Evolutionary conservation across 306 rosid genomes (phyloP).

Genomic region (Canavalia gladiata): DNA sequence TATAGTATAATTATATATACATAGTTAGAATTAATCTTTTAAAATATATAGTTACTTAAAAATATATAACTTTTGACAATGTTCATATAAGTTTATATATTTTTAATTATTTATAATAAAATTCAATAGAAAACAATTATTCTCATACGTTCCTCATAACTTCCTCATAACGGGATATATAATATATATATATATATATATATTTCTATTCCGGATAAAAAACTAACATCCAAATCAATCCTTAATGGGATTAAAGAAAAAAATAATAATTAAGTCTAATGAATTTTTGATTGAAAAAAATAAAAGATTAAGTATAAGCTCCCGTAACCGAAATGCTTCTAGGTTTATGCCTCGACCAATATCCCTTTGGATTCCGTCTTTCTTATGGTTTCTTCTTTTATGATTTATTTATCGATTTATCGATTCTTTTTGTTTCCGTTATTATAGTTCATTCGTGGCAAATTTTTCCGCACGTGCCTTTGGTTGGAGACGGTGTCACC

Average conservation of each 20-base stretch:
- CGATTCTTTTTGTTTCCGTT: conserved; percentile 39
- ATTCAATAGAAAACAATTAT: too few species aligned
- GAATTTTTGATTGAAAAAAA: background rate
- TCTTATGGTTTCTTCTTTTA: background rate
- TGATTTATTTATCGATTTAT: conserved; percentile 25
- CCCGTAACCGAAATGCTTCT: background rate
- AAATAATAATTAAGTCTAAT: background rate
- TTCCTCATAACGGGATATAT: too few species aligned
- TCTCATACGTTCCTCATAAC: too few species aligned
- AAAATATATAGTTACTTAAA: too few species aligned
- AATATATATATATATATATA: too few species aligned
- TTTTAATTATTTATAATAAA: too few species aligned
- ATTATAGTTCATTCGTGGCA: conserved; percentile 48
- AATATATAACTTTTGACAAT: too few species aligned
- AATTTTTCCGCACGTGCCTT: conserved; percentile 56
- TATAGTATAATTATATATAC: too few species aligned
- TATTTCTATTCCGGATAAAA: background rate
- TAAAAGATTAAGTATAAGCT: background rate
- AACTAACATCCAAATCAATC: background rate
- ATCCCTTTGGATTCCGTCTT: background rate
- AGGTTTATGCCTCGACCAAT: background rate
- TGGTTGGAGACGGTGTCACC: conserved; percentile 49
- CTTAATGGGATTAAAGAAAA: background rate
- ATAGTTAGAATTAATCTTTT: too few species aligned
- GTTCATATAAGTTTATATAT: too few species aligned